These are phyloP conservation scores for Gymnopus androsaceus DNA, from an alignment of 1,284 basidiomycete genomes.

Conservation along the genomic window DNA sequence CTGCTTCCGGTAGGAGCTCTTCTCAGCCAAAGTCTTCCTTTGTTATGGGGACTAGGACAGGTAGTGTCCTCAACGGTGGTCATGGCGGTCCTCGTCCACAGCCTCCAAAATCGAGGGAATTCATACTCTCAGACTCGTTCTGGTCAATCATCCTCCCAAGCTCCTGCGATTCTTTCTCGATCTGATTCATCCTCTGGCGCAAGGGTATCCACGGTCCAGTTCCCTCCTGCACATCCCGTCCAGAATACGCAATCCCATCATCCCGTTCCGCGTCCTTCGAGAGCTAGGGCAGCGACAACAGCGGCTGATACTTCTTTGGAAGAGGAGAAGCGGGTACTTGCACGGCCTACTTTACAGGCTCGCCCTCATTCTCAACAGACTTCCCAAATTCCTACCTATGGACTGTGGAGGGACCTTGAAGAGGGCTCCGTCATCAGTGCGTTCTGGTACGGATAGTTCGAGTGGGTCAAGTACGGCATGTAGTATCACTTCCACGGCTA, in stretches of 20 bases:
- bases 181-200: background rate
- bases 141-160: background rate
- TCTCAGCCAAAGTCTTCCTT: slow-evolving; percentile 13
- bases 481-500: slow-evolving; percentile 10
- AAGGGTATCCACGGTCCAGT: slow-evolving; percentile 5
- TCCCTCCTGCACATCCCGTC: slow-evolving; percentile 6
- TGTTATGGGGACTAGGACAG: background rate
- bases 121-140: slow-evolving; percentile 25
- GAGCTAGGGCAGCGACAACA: slow-evolving; percentile 7
- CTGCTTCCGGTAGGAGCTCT: background rate
- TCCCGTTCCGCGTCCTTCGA: slow-evolving; percentile 1
- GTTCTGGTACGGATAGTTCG: background rate
- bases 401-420: background rate
- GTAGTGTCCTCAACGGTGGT: slow-evolving; percentile 1
- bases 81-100: background rate
- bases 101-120: slow-evolving; percentile 36
- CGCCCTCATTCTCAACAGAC: slow-evolving; percentile 8
- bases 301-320: background rate
- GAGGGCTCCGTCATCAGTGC: slow-evolving; percentile 6
- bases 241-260: slow-evolving; percentile 19
- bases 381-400: background rate
- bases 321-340: background rate
- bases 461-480: slow-evolving; percentile 1
- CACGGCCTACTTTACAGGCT: slow-evolving; percentile 16
- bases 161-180: background rate